Evolutionary conservation across 306 rosid genomes (phyloP), one percentile per base, ranked within the genome.

Genomic region (Quercus suber): DNA sequence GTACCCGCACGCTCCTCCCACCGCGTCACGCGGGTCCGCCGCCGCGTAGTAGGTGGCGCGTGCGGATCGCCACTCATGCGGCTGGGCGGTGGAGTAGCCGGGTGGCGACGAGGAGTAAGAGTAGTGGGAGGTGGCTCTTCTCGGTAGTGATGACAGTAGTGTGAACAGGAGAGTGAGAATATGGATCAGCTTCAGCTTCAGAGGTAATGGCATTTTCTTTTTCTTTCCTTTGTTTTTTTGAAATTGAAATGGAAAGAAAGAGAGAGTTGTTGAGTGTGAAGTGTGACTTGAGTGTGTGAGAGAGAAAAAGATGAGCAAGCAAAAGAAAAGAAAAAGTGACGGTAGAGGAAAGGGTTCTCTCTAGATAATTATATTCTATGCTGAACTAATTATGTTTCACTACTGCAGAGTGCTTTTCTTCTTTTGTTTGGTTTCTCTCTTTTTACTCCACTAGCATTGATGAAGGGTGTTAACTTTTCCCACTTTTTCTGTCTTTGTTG

Each of bases 1-100:
- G 81, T 88, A 94, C 4, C 99, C 99, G 51, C 99, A 94, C 35
- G 99, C 99, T 33, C 99, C 99, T 27, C 99, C 97, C 0, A 92
- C 97, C 0, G 83, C 61, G 82, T 92, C 99, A 0, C 97, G 89
- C 30, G 97, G 99, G 86, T 94, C 97, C 6, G 78, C 74, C 17
- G 97, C 93, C 4, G 97, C 97, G 90, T 92, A 94, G 93, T 86
- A 92, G 65, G 99, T 94, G 72, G 99, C 99, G 20, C 83, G 94
- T 0, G 97, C 99, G 13, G 97, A 84, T 85, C 86, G 87, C 99
- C 99, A 94, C 55, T 91, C 97, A 12, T 87, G 41, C 67, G 80
- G 74, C n/a, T 71, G 27, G 89, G 30, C 4, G 88, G 84, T 0
- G 92, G 25, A 0, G 87, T 70, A 4, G 91, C 14, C 4, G 64